A percentile compares a stretch with the other conserved stretches of the same genome.
These are phyloP conservation scores for Aphanomyces stellatus DNA, from an alignment of 352 stramenopile genomes.

Conservation along the genomic window DNA sequence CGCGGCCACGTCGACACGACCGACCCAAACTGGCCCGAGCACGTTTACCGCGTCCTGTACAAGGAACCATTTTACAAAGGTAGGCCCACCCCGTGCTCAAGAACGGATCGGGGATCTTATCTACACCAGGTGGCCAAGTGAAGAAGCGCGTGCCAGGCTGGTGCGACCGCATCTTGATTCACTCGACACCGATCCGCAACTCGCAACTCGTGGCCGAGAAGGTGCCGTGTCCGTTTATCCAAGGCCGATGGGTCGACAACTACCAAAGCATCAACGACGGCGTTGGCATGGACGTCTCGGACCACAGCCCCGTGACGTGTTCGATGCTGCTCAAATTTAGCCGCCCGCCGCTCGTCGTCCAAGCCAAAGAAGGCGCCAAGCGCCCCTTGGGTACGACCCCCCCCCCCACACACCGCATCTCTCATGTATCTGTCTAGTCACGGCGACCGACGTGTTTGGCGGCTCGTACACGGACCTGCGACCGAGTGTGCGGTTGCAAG, in stretches of 20 bases:
- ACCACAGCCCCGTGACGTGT: slow-evolving; percentile 70
- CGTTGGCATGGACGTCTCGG: slow-evolving; percentile 70
- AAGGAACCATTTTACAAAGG: slow-evolving; percentile 87
- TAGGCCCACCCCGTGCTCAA: background rate
- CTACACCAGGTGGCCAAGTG: slow-evolving; percentile 44
- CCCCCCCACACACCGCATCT: background rate
- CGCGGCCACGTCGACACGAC: slow-evolving; percentile 53
- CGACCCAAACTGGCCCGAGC: slow-evolving; percentile 52
- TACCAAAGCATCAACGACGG: slow-evolving; percentile 78
- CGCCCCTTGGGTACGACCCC: background rate
- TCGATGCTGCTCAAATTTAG: slow-evolving; percentile 69
- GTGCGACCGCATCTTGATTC: slow-evolving; percentile 80
- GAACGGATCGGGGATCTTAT: background rate
- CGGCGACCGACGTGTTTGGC: background rate
- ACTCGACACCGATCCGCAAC: slow-evolving; percentile 70
- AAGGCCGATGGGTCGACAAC: slow-evolving; percentile 51
- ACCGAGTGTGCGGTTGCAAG: background rate
- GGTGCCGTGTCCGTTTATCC: slow-evolving; percentile 44
- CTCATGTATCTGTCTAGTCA: background rate
- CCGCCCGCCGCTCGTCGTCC: background rate
- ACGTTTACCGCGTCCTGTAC: slow-evolving; percentile 74
- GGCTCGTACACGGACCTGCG: slow-evolving; percentile 4
- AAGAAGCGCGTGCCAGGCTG: slow-evolving; percentile 83
- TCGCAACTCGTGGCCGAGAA: slow-evolving; percentile 75
- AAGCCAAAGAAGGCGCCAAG: background rate